Evolutionary conservation across 441 rosid genomes (phyloP).

Genomic region (Corymbia calophylla): DNA sequence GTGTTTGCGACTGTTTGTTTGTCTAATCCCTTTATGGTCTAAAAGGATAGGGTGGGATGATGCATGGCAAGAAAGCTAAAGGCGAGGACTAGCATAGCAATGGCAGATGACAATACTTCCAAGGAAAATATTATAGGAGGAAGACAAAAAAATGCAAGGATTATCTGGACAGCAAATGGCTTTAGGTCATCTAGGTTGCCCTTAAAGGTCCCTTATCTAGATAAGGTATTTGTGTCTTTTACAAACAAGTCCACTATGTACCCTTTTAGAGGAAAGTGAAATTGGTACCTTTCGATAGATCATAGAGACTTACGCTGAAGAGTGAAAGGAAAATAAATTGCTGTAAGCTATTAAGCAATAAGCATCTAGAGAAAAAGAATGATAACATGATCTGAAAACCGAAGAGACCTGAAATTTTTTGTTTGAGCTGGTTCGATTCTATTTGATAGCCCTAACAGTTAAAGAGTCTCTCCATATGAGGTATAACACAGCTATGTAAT

Average conservation of each 20-base stretch:
- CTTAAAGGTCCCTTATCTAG: not conserved
- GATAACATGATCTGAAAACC: accelerated
- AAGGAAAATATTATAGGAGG: not conserved
- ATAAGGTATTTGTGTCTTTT: not conserved
- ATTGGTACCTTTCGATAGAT: not conserved
- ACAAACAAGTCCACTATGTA: not conserved
- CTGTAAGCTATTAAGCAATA: not conserved
- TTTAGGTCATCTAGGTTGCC: not conserved
- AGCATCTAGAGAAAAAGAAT: not conserved
- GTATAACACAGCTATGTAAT: not conserved
- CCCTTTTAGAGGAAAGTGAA: not conserved
- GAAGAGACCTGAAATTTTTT: accelerated
- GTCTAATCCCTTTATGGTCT: not conserved
- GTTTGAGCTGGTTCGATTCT: not conserved
- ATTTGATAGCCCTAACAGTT: not conserved
- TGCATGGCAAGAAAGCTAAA: not conserved
- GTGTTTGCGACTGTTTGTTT: not conserved
- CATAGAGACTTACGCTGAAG: not conserved
- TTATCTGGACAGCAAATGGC: not conserved
- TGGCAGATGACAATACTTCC: not conserved
- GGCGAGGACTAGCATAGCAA: not conserved
- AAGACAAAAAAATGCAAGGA: not conserved
- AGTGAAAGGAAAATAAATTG: not conserved
- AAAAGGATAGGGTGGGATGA: not conserved
- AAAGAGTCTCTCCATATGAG: not conserved